These are phyloP conservation scores for Chlamydomonas urium DNA, from an alignment of 139 green algal species.

Conservation along the genomic window DNA sequence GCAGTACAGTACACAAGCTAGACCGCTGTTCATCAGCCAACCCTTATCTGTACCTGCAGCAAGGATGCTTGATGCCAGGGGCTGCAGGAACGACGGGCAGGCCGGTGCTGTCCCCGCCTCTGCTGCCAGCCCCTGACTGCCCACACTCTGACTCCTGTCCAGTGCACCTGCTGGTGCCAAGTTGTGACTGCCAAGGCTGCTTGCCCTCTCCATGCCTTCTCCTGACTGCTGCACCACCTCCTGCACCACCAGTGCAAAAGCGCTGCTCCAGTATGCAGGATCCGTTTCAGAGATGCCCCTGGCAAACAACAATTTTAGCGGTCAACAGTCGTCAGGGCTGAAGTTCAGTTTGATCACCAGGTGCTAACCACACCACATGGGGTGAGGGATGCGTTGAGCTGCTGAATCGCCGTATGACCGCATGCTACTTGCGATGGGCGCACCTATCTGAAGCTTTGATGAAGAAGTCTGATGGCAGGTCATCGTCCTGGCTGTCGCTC, in stretches of 20 bases:
- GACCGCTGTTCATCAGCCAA: too few species aligned
- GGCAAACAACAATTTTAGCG: not conserved
- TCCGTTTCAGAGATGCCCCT: not conserved
- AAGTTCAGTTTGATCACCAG: not conserved
- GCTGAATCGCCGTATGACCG: not conserved
- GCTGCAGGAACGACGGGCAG: too few species aligned
- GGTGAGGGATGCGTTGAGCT: not conserved
- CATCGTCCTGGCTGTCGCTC: not conserved
- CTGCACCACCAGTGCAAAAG: not conserved
- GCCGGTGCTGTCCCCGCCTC: too few species aligned
- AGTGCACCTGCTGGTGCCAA: too few species aligned
- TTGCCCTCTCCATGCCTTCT: too few species aligned
- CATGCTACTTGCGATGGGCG: not conserved
- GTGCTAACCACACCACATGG: not conserved
- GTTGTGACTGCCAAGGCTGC: too few species aligned
- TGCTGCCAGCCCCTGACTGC: too few species aligned
- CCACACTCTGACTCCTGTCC: too few species aligned
- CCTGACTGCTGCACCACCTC: too few species aligned
- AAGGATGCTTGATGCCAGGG: too few species aligned
- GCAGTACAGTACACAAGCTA: too few species aligned
- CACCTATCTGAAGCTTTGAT: not conserved
- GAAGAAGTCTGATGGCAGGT: constrained; percentile 3
- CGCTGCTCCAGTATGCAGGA: not conserved
- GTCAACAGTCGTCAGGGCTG: not conserved
- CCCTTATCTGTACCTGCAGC: too few species aligned